These are phyloP conservation scores for Dendrobium chrysotoxum DNA, from an alignment of 106 monocot genomes.

Conservation along the genomic window DNA sequence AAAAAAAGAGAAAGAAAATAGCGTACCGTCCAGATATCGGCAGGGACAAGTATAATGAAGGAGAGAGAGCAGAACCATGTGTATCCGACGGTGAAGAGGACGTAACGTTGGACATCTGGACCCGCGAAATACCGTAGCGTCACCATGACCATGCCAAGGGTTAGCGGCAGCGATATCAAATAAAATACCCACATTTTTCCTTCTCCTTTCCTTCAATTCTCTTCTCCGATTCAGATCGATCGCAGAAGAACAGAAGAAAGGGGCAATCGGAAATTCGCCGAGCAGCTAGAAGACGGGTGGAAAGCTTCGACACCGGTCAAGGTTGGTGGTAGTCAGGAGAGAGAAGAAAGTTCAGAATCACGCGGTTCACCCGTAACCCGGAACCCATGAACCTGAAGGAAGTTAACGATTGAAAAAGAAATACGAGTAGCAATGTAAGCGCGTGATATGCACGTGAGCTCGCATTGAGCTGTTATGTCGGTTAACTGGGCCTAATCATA, in stretches of 20 bases:
- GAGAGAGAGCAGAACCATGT: conserved; percentile 98
- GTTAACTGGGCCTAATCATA: no score
- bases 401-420: no score
- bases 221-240: neutral
- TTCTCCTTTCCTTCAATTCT: neutral
- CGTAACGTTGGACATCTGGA: conserved; percentile 77
- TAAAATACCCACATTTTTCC: conserved; percentile 93
- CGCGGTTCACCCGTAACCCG: neutral
- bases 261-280: neutral
- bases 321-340: neutral
- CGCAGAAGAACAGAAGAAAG: neutral
- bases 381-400: no score
- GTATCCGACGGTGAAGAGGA: conserved; percentile 92
- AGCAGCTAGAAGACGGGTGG: neutral
- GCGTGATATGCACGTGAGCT: no score
- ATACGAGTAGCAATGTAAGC: no score
- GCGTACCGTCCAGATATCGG: conserved; percentile 94
- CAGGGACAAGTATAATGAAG: conserved; percentile 97
- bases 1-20: neutral
- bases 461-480: no score
- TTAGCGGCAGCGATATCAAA: conserved; percentile 85
- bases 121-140: conserved; percentile 96
- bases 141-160: conserved; percentile 84
- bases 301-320: neutral
- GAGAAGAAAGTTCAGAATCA: neutral